These are phyloP conservation scores for Epithemia pelagica DNA, from an alignment of 108 stramenopile genomes.

Conservation along the genomic window DNA sequence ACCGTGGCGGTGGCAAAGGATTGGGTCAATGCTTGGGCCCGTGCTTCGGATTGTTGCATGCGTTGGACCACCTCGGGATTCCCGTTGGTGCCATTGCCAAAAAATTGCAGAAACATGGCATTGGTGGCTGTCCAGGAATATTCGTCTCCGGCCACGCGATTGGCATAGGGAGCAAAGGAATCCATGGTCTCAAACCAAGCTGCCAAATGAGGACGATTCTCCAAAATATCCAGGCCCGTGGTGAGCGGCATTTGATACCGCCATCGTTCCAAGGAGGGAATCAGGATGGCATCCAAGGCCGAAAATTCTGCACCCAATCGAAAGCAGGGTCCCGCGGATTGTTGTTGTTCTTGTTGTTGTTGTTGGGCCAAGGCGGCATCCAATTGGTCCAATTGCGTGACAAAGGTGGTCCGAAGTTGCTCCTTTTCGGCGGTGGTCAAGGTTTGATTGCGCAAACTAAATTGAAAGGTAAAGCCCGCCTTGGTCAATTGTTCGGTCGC, in stretches of 20 bases:
- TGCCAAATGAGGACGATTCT: neutral
- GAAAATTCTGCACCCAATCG: slow-evolving; percentile 7
- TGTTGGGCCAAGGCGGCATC: too few species aligned
- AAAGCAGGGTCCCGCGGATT: too few species aligned
- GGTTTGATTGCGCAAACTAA: slow-evolving; percentile 7
- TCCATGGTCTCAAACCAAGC: slow-evolving; percentile 22
- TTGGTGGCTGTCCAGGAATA: slow-evolving; percentile 21
- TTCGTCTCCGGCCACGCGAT: slow-evolving; percentile 15
- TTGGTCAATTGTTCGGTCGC: slow-evolving; percentile 3
- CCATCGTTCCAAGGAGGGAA: slow-evolving; percentile 8
- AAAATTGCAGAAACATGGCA: slow-evolving; percentile 9
- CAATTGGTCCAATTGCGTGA: slow-evolving; percentile 10
- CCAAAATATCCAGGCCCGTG: slow-evolving; percentile 4
- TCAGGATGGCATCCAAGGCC: slow-evolving; percentile 4
- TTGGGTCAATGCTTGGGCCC: too few species aligned
- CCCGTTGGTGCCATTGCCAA: neutral
- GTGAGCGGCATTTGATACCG: slow-evolving; percentile 13
- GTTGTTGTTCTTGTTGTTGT: too few species aligned
- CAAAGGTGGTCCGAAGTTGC: neutral
- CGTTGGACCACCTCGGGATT: slow-evolving; percentile 7
- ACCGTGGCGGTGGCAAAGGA: too few species aligned
- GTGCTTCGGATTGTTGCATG: too few species aligned
- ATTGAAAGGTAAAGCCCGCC: slow-evolving; percentile 10
- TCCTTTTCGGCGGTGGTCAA: slow-evolving; percentile 1
- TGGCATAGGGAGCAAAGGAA: slow-evolving; percentile 5